These are phyloP conservation scores for Hypoxylon crocopeplum DNA, from an alignment of 495 filamentous ascomycete species.

Conservation along the genomic window DNA sequence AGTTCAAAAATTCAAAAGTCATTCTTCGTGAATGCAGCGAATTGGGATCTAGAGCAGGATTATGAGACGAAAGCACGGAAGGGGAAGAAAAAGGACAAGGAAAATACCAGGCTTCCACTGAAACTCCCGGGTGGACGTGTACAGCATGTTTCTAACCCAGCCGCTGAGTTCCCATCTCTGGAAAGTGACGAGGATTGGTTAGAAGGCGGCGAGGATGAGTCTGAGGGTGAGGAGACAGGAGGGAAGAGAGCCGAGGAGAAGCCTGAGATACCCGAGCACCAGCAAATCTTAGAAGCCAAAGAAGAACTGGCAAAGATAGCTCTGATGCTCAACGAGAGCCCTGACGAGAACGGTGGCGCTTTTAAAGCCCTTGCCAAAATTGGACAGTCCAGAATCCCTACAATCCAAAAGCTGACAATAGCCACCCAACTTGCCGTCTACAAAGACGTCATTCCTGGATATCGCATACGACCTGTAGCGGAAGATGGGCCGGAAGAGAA, in stretches of 20 bases:
- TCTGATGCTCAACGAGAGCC: conserved; percentile 82
- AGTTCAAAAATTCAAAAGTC: conserved; percentile 49
- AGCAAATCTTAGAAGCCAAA: conserved; percentile 86
- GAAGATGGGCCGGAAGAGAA: conserved; percentile 77
- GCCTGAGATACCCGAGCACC: conserved; percentile 69
- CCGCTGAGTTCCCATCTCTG: conserved; percentile 52
- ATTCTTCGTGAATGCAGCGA: conserved; percentile 55
- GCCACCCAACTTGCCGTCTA: conserved; percentile 89
- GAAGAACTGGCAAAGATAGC: conserved; percentile 90
- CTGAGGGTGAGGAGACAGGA: conserved; percentile 45
- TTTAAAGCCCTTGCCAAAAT: conserved; percentile 81
- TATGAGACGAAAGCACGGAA: conserved; percentile 86
- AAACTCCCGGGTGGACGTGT: conserved; percentile 78
- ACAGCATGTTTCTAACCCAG: conserved; percentile 58
- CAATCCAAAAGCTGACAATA: conserved; percentile 82
- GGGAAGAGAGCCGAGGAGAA: conserved; percentile 51
- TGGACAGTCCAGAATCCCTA: conserved; percentile 68
- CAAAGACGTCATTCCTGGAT: conserved; percentile 94
- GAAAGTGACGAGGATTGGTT: conserved; percentile 64
- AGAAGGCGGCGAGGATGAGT: conserved; percentile 49
- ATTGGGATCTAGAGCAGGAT: conserved; percentile 89
- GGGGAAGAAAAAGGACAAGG: conserved; percentile 71
- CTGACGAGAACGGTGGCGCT: conserved; percentile 83
- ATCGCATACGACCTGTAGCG: conserved; percentile 82
- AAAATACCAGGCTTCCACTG: conserved; percentile 79